phyloP scores from a whole-genome alignment of 2,329 filamentous ascomycete species.

The Nigrograna mackinnonii region DNA sequence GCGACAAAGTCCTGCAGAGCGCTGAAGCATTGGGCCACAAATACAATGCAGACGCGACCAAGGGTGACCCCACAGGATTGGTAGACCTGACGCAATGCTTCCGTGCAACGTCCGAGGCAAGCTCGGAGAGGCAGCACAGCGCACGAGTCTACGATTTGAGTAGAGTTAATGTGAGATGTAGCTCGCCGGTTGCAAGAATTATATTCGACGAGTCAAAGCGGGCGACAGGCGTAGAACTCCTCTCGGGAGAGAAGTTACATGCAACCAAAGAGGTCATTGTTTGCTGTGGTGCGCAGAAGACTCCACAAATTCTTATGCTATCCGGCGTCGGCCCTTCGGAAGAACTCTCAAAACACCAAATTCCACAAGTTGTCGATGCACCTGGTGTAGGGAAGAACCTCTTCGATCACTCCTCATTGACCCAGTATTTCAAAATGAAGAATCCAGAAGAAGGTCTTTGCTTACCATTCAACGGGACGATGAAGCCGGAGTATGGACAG shows the following conservation, averaged over 20 bases:
- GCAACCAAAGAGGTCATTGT: conserved; percentile 46
- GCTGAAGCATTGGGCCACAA: conserved; percentile 13
- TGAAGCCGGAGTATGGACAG: conserved; percentile 19
- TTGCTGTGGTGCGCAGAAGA: conserved; percentile 40
- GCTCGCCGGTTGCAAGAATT: conserved; percentile 13
- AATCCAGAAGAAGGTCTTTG: conserved; percentile 12
- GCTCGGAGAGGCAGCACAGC: conserved; percentile 18
- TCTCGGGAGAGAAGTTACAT: conserved; percentile 19
- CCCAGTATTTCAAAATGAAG: conserved; percentile 18
- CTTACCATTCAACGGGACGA: conserved; percentile 13
- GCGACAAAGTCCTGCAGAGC: conserved; percentile 9
- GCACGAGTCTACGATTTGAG: conserved; percentile 19
- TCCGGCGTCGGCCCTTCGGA: conserved; percentile 38
- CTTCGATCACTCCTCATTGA: conserved; percentile 17
- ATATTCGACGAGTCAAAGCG: conserved; percentile 13
- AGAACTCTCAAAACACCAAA: conserved; percentile 15
- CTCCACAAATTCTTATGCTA: conserved; percentile 43
- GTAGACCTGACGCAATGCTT: conserved; percentile 14
- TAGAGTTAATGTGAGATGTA: conserved; percentile 11
- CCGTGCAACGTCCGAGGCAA: conserved; percentile 13
- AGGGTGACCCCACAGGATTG: conserved; percentile 17
- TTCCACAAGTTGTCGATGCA: conserved; percentile 14
- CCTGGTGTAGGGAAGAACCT: conserved; percentile 29
- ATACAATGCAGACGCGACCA: conserved; percentile 12
- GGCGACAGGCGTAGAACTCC: conserved; percentile 33